Evolutionary conservation across 176 grass and related monocot species (phyloP).

Genomic region (Oropetium thomaeum): DNA sequence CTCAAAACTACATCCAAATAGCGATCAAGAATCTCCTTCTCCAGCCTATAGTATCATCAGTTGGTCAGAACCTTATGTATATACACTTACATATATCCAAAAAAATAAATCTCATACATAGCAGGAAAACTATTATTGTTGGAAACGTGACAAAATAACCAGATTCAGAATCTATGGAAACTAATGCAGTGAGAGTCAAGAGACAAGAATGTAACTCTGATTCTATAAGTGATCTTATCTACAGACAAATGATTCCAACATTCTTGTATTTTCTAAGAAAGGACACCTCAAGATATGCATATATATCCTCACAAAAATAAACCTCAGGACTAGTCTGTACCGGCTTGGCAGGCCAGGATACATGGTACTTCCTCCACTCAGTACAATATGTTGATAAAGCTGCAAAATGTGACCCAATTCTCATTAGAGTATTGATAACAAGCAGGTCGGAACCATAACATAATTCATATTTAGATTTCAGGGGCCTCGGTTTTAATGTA

Average conservation of each 20-base stretch:
- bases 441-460: background rate
- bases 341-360: constrained; percentile 94
- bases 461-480: background rate
- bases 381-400: constrained; percentile 92
- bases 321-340: constrained; percentile 34
- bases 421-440: constrained; percentile 1
- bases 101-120: background rate
- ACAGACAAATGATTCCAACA: background rate
- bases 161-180: background rate
- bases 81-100: background rate
- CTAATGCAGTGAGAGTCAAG: background rate
- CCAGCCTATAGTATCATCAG: constrained; percentile 51
- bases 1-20: constrained; percentile 91
- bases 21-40: constrained; percentile 94
- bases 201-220: background rate
- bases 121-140: background rate
- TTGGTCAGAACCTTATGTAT: constrained; percentile 23
- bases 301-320: background rate
- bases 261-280: background rate
- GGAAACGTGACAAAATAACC: background rate
- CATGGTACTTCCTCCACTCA: constrained; percentile 97
- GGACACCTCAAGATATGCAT: background rate
- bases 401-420: constrained; percentile 41
- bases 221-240: background rate
- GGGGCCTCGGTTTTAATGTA: background rate